Base-by-base conservation (phyloP, 2,329 filamentous ascomycete species). In the Colletotrichum truncatum region DNA sequence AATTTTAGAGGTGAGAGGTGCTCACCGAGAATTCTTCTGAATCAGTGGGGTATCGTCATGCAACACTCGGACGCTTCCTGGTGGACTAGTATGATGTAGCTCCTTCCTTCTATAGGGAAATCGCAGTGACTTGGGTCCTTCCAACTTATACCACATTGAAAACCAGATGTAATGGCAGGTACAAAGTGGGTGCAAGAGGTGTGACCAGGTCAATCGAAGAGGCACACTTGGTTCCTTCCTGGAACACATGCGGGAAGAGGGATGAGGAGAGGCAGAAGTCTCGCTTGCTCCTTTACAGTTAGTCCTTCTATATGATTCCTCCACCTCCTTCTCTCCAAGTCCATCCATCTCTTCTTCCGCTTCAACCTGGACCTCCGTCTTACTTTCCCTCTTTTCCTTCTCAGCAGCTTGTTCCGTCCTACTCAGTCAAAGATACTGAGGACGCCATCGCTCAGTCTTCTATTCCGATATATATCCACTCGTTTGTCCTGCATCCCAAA, bases 281-380 rank as follows among this genome's bases (percentile, higher is more conserved):
- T n/a, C n/a, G n/a, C n/a, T n/a, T n/a, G n/a, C n/a, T n/a, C n/a
- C n/a, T n/a, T n/a, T n/a, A n/a, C n/a, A n/a, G n/a, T n/a, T n/a
- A n/a, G n/a, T n/a, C n/a, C n/a, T n/a, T n/a, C 48, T 59, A 64
- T 64, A 64, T 64, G 45, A 58, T 45, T 32, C 41, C 23, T 30
- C 41, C 21, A 36, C 38, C 45, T 32, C 43, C 30, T 54, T 6
- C 32, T 9, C 25, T 18, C 7, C 8, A 36, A 26, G 12, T 12
- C 16, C 5, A 4, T 2, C 12, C 58, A n/a, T 11, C 25, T 26
- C 12, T 23, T 64, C n/a, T 16, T 39, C 28, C n/a, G 11, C 23
- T 2, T 32, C n/a, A 23, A 23, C n/a, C 12, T 45, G 11, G 21
- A 41, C n/a, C 7, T 16, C 18, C 21, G 41, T 32, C 48, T 45